These are phyloP conservation scores for Cyathus striatus DNA, from an alignment of 768 basidiomycete genomes.

Conservation along the genomic window DNA sequence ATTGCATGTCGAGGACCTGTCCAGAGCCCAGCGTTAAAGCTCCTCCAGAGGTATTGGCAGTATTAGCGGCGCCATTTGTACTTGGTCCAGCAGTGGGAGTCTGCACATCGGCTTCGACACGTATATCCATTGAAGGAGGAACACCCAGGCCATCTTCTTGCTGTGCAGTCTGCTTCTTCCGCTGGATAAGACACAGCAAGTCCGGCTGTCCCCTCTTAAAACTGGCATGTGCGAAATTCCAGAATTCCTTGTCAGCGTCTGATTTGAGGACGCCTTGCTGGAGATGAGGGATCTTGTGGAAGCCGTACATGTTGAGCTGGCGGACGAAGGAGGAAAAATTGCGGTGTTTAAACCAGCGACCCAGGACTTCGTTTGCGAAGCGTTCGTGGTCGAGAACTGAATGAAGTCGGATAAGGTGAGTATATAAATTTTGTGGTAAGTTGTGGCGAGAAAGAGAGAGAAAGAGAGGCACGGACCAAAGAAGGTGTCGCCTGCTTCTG, in stretches of 20 bases:
- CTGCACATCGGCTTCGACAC: conserved; percentile 22
- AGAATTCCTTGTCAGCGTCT: conserved; percentile 76
- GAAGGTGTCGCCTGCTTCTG: conserved; percentile 87
- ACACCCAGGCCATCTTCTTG: conserved; percentile 26
- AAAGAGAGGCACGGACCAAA: conserved; percentile 59
- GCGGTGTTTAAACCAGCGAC: conserved; percentile 95
- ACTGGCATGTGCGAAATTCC: conserved; percentile 90
- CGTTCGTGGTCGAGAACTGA: conserved; percentile 88
- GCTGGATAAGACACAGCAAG: conserved; percentile 79
- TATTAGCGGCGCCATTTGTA: no score
- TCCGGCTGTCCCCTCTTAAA: conserved; percentile 90
- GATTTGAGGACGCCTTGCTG: conserved; percentile 89
- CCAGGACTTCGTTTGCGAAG: conserved; percentile 84
- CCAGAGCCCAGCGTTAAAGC: conserved; percentile 29
- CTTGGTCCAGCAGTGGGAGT: no score
- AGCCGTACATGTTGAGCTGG: conserved; percentile 95
- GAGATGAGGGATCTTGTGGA: conserved; percentile 92
- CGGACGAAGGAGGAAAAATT: conserved; percentile 92
- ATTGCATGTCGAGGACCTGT: conserved; percentile 69
- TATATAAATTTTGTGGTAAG: conserved; percentile 3
- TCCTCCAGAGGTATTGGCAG: no score
- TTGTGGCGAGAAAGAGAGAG: neutral
- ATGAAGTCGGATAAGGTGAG: neutral
- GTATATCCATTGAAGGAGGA: no score
- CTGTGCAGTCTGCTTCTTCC: conserved; percentile 66